These are phyloP conservation scores for Daphne laureola DNA, from an alignment of 441 rosid species.

Conservation along the genomic window DNA sequence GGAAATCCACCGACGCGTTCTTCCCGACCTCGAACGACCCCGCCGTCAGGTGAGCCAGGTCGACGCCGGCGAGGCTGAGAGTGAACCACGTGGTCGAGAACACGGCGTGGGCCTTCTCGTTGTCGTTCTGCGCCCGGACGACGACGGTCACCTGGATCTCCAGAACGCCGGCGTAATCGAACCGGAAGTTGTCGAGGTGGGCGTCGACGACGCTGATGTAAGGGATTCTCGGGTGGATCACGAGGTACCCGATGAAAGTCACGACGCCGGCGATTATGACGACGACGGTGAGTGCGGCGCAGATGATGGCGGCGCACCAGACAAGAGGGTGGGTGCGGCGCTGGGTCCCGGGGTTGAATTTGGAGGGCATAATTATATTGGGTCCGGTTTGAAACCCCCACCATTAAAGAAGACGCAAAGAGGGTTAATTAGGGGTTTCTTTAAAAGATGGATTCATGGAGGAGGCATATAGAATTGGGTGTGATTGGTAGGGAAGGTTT, in stretches of 20 bases:
- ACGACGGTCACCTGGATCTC: constrained; percentile 49
- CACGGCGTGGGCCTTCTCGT: constrained; percentile 53
- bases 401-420: constrained; percentile 8
- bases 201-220: constrained; percentile 47
- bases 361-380: neutral
- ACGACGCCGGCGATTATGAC: constrained; percentile 55
- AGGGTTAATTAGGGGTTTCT: neutral
- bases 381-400: neutral
- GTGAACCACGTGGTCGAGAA: constrained; percentile 31
- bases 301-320: constrained; percentile 64
- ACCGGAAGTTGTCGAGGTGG: constrained; percentile 39
- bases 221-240: constrained; percentile 79
- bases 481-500: constrained; percentile 43
- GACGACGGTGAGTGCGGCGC: constrained; percentile 46
- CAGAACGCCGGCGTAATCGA: constrained; percentile 30
- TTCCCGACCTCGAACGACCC: constrained; percentile 48
- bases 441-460: constrained; percentile 4
- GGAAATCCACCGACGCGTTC: constrained; percentile 26
- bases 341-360: neutral
- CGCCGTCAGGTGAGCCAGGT: constrained; percentile 37
- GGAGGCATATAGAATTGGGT: constrained; percentile 23
- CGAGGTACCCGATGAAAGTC: constrained; percentile 50
- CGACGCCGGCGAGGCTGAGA: constrained; percentile 38
- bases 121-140: constrained; percentile 54
- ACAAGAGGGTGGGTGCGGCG: constrained; percentile 37